Evolutionary conservation across 2,329 filamentous ascomycete genomes (phyloP).

Genomic region (Aspergillus pseudotamarii): DNA sequence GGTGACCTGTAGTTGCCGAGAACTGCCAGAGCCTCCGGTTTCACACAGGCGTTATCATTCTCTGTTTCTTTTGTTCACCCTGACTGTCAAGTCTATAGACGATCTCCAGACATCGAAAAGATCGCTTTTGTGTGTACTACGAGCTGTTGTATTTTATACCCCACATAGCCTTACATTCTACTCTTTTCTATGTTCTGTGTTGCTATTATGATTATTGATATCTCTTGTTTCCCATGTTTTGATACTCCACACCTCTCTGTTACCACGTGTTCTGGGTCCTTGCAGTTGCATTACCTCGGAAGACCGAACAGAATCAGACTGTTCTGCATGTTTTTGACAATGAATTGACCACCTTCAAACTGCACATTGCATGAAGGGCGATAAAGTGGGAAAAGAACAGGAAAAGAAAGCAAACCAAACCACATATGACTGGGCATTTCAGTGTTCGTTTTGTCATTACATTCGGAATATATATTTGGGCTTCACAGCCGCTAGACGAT

Average conservation of each 20-base stretch:
- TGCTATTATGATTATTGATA: background rate
- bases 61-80: background rate
- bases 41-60: background rate
- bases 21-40: background rate
- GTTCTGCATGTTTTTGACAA: background rate
- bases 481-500: background rate
- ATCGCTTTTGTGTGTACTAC: conserved; percentile 10
- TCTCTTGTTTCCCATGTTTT: background rate
- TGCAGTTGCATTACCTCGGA: background rate
- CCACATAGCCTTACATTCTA: conserved; percentile 5
- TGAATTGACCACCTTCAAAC: background rate
- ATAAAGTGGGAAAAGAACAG: background rate
- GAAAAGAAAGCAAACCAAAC: background rate
- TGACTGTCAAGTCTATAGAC: background rate
- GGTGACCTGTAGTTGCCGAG: background rate
- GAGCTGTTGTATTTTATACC: conserved; percentile 14
- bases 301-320: conserved; percentile 12
- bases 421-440: background rate
- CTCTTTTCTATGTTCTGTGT: conserved; percentile 1
- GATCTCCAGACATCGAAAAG: background rate
- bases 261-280: background rate
- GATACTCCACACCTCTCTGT: background rate
- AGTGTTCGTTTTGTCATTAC: background rate
- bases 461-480: background rate
- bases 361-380: background rate